These are phyloP conservation scores for Stylonectria norvegica DNA, from an alignment of 2,329 filamentous ascomycete species.

Conservation along the genomic window DNA sequence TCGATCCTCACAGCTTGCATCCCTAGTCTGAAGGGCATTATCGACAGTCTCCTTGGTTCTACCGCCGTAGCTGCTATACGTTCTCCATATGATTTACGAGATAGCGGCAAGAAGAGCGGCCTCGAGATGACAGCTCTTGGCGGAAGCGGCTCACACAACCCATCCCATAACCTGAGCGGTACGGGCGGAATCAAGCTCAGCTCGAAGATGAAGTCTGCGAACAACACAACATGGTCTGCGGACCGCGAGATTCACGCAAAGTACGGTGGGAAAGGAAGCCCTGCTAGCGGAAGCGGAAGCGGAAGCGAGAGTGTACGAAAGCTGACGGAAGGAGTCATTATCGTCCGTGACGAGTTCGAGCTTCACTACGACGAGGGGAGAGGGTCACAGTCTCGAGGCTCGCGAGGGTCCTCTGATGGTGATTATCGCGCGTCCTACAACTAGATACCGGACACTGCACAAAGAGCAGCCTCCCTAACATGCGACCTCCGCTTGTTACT, in stretches of 20 bases:
- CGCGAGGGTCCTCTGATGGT: constrained; percentile 16
- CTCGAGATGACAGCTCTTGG: constrained; percentile 15
- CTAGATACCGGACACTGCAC: too few relatives aligned
- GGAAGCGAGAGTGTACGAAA: constrained; percentile 23
- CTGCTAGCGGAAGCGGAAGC: constrained; percentile 5
- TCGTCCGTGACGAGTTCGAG: constrained; percentile 23
- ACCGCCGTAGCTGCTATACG: constrained; percentile 19
- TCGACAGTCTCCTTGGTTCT: constrained; percentile 20
- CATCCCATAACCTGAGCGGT: constrained; percentile 7
- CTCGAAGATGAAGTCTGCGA: constrained; percentile 1
- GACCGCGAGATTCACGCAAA: constrained; percentile 8
- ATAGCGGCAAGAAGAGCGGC: constrained; percentile 16
- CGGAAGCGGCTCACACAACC: constrained; percentile 6
- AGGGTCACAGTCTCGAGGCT: constrained; percentile 12
- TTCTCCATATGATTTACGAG: constrained; percentile 19
- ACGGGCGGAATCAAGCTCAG: constrained; percentile 3
- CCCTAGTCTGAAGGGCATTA: constrained; percentile 21
- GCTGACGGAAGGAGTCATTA: constrained; percentile 20
- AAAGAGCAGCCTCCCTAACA: too few relatives aligned
- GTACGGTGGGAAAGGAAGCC: not conserved
- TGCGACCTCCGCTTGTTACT: too few relatives aligned
- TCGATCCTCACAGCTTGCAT: constrained; percentile 23
- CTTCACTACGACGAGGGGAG: constrained; percentile 20
- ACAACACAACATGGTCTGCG: constrained; percentile 14
- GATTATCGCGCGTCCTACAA: constrained; percentile 16